These are phyloP conservation scores for Plasmodium vivax DNA, from an alignment of 169 alveolate species.

Conservation along the genomic window DNA sequence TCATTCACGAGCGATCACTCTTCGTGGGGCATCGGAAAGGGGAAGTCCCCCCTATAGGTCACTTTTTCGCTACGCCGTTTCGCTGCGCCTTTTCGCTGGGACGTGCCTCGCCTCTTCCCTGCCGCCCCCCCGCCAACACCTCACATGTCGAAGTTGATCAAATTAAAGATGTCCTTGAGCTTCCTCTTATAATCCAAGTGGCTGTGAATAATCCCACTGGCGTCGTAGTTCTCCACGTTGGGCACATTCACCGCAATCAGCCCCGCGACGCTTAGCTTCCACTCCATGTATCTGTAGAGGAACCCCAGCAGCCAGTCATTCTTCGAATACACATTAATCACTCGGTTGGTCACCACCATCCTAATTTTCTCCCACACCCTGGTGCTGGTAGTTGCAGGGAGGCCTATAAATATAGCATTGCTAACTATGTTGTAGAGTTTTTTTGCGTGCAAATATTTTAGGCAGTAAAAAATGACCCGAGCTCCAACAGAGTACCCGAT, in stretches of 20 bases:
- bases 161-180: slow-evolving; percentile 76
- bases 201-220: slow-evolving; percentile 82
- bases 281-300: slow-evolving; percentile 92
- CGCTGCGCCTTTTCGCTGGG: too few species aligned
- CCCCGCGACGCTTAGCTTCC: slow-evolving; percentile 90
- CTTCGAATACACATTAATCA: slow-evolving; percentile 90
- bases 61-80: background rate
- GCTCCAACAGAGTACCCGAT: slow-evolving; percentile 94
- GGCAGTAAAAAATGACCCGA: slow-evolving; percentile 88
- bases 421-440: slow-evolving; percentile 83
- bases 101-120: background rate
- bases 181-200: slow-evolving; percentile 82
- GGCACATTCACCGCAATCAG: slow-evolving; percentile 82
- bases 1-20: background rate
- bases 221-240: slow-evolving; percentile 88
- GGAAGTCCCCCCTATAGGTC: background rate
- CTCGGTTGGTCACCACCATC: slow-evolving; percentile 91
- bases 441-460: slow-evolving; percentile 86
- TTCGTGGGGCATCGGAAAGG: background rate
- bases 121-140: background rate
- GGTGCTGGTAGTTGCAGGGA: slow-evolving; percentile 89
- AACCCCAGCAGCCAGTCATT: slow-evolving; percentile 93
- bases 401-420: slow-evolving; percentile 91
- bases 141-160: slow-evolving; percentile 75
- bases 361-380: slow-evolving; percentile 89